Base-by-base conservation (phyloP, 257 asterid species). In the Salvia hispanica region DNA sequence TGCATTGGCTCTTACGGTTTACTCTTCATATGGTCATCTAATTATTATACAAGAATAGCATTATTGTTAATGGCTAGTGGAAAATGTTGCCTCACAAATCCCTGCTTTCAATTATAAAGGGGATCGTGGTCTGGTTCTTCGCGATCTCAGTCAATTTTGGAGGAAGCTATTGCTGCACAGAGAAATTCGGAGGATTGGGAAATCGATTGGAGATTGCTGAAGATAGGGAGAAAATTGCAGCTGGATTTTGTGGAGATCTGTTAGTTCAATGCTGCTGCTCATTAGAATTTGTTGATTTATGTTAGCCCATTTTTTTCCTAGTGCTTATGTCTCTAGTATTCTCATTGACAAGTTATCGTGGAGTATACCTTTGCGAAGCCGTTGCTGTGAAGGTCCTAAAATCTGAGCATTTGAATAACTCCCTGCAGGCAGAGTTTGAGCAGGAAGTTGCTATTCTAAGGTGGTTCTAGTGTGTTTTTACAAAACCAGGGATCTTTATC, bases 171-270 rank as follows among this genome's bases (percentile, higher is more conserved):
- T 64, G 57, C 81, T 15, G 69, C 71, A 12, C 84, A 77, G 74
- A 74, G 69, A 50, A 71, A 73, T 73, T 62, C 67, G 39, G 88
- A 75, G 73, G 87, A 79, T 64, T 88, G 93, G 95, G 92, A 88
- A 82, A 81, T 90, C 34, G 93, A 90, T 72, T 78, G 87, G 86
- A 85, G 89, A 76, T 77, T 77, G 65, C 78, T 93, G 88, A 85
- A 85, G 80, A 80, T 85, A 0, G 95, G 94, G 94, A 88, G 71
- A 88, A 77, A 84, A 82, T 90, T 9, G 96, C 93, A 72, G 89
- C 88, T 58, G 98, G 98, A 60, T 90, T 96, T 77, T 88, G 90
- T 72, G 95, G 92, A 69, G 89, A 86, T 68, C 76, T 90, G 98
- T 93, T 74, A 79, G 97, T 90, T 71, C 64, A 53, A 60, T 61